These are phyloP conservation scores for Melampsora abietis-canadensis DNA, from an alignment of 1,284 basidiomycete species.

Conservation along the genomic window DNA sequence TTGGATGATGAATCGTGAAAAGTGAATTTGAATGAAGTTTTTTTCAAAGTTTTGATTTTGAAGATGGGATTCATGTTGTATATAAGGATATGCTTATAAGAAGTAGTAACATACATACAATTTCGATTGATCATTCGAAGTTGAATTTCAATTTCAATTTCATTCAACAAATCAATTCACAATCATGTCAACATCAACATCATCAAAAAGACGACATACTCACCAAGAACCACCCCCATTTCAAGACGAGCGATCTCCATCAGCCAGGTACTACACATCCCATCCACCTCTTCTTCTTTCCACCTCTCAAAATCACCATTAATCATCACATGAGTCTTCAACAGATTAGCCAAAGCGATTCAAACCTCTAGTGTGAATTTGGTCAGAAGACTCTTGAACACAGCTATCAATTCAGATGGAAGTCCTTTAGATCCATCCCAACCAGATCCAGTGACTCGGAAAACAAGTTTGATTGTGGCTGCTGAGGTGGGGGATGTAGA, in stretches of 20 bases:
- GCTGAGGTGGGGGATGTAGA: constrained; percentile 17
- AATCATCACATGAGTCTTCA: too few relatives aligned
- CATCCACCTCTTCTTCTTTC: too few relatives aligned
- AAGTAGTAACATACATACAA: too few relatives aligned
- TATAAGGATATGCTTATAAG: too few relatives aligned
- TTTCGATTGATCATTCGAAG: too few relatives aligned
- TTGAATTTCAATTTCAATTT: too few relatives aligned
- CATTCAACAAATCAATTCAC: background rate
- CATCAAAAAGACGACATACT: constrained; percentile 10
- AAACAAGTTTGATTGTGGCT: constrained; percentile 27
- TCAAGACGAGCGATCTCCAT: constrained; percentile 10
- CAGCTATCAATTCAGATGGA: constrained; percentile 7
- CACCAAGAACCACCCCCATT: constrained; percentile 16
- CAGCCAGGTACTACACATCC: constrained; percentile 8
- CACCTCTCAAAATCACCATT: too few relatives aligned
- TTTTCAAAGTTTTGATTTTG: too few relatives aligned
- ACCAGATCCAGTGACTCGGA: constrained; percentile 19
- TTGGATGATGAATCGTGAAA: too few relatives aligned
- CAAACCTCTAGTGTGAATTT: constrained; percentile 21
- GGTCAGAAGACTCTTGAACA: constrained; percentile 8
- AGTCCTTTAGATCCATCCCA: constrained; percentile 12
- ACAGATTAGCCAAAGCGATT: constrained; percentile 19
- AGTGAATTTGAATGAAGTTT: too few relatives aligned
- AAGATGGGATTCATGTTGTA: too few relatives aligned
- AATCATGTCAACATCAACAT: constrained; percentile 2